Conservation (phyloP, 192 early-diverging fungal genomes). For the Diversispora epigaea region DNA sequence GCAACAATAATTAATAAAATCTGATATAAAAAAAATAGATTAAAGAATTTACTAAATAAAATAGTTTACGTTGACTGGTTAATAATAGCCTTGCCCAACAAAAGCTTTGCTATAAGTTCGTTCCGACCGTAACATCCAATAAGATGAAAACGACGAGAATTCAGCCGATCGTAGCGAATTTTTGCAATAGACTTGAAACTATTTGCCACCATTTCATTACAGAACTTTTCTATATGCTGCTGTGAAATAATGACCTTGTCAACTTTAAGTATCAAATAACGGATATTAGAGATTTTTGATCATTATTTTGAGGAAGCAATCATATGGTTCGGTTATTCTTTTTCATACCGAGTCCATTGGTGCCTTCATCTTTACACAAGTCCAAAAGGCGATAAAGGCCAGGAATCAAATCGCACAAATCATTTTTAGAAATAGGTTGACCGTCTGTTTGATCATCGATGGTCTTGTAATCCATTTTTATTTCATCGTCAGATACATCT, state of each 20-base stretch:
- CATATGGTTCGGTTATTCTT: not conserved
- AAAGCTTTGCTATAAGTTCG: conserved; percentile 24
- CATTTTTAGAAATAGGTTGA: not conserved
- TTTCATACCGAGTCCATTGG: conserved; percentile 23
- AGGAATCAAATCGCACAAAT: conserved; percentile 8
- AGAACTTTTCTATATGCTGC: conserved; percentile 8
- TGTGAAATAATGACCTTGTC: conserved; percentile 24
- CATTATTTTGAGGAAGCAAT: not conserved
- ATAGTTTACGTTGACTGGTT: conserved; percentile 18
- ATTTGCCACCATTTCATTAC: conserved; percentile 21
- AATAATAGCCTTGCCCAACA: conserved; percentile 14
- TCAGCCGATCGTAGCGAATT: conserved; percentile 10
- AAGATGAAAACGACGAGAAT: not conserved
- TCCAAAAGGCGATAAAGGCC: conserved; percentile 29
- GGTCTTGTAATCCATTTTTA: not conserved
- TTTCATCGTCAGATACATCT: not conserved
- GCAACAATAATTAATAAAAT: not conserved
- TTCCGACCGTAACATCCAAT: conserved; percentile 19
- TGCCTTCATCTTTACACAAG: conserved; percentile 24
- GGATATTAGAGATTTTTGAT: not conserved
- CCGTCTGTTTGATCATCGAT: not conserved
- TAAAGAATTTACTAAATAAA: not conserved
- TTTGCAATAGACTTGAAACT: conserved; percentile 28
- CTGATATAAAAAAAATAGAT: not conserved
- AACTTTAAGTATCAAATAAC: not conserved